These are phyloP conservation scores for Epichloe hybrida DNA, from an alignment of 2,329 filamentous ascomycete species.

Conservation along the genomic window DNA sequence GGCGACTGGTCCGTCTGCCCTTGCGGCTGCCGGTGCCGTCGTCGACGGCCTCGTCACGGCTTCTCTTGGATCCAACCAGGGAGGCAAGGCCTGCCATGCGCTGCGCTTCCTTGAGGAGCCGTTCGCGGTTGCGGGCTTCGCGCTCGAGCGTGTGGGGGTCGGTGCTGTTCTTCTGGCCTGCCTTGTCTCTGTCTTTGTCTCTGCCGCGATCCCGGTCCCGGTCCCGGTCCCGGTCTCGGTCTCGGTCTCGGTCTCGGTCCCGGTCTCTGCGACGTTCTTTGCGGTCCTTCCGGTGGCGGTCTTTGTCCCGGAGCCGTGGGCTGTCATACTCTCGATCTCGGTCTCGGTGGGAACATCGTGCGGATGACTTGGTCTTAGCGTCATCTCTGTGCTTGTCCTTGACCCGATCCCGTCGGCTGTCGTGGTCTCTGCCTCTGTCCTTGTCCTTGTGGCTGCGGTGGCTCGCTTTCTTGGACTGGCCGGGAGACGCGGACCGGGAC, in stretches of 20 bases:
- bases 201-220: constrained; percentile 15
- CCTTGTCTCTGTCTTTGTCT: constrained; percentile 19
- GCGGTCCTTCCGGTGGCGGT: constrained; percentile 24
- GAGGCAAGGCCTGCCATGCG: constrained; percentile 42
- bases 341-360: constrained; percentile 28
- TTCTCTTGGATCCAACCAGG: constrained; percentile 34
- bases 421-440: constrained; percentile 36
- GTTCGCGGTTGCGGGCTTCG: constrained; percentile 51
- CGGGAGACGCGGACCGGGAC: constrained; percentile 52
- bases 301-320: constrained; percentile 21
- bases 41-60: constrained; percentile 30
- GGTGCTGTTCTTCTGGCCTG: constrained; percentile 11
- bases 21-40: constrained; percentile 23
- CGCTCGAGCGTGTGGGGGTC: constrained; percentile 59
- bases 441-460: constrained; percentile 50
- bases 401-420: constrained; percentile 30
- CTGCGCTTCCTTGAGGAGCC: constrained; percentile 55
- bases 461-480: constrained; percentile 40
- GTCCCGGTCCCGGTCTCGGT: constrained; percentile 8
- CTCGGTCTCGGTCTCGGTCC: constrained; percentile 12
- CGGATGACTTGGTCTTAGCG: constrained; percentile 24
- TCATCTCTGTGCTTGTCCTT: constrained; percentile 30
- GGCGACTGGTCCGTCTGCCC: constrained; percentile 28
- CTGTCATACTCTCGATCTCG: constrained; percentile 26
- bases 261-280: constrained; percentile 23